Percentiles rank a stretch among this genome's conserved stretches.
Conservation (phyloP, 2,329 filamentous ascomycete genomes). For the Fusarium sp. region DNA sequence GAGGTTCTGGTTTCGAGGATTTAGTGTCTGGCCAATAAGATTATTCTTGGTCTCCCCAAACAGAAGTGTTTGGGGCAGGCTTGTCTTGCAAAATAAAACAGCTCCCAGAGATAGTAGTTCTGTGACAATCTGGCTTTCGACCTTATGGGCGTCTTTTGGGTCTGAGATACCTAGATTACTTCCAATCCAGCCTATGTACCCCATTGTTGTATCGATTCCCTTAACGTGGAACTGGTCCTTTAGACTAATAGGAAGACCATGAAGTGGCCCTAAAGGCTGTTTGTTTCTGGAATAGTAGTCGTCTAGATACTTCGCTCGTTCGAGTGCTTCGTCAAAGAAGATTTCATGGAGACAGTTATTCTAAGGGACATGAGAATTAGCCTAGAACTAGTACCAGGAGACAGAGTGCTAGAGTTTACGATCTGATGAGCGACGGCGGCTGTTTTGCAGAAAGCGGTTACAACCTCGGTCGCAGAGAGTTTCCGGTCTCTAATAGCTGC, state of each 20-base stretch:
- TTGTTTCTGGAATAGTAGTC: conserved; percentile 14
- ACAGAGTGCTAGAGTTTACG: conserved; percentile 48
- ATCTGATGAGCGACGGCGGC: conserved; percentile 66
- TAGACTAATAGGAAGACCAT: conserved; percentile 40
- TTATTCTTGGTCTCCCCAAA: conserved; percentile 49
- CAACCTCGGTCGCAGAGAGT: conserved; percentile 54
- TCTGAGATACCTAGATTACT: conserved; percentile 16
- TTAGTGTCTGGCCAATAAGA: conserved; percentile 48
- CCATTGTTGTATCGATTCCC: conserved; percentile 60
- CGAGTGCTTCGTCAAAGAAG: conserved; percentile 33
- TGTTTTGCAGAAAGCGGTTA: conserved; percentile 61
- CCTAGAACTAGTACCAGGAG: too few relatives aligned
- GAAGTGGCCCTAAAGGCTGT: conserved; percentile 29
- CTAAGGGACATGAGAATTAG: neutral
- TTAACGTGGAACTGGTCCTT: conserved; percentile 73
- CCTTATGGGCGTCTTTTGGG: neutral
- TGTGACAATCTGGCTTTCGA: conserved; percentile 33
- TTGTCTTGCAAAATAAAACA: conserved; percentile 42
- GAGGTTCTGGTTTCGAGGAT: conserved; percentile 48
- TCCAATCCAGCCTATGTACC: conserved; percentile 47
- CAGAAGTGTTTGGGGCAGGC: conserved; percentile 37
- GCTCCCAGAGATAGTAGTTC: conserved; percentile 39
- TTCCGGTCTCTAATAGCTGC: neutral
- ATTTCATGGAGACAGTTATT: conserved; percentile 36
- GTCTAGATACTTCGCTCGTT: conserved; percentile 22